Percentiles rank a stretch among this genome's conserved stretches.
Conservation (phyloP, 176 grass and related monocot genomes). For the Sorghum bicolor region Sorghum_bicolor_NCBIv3 NC_012871.2:67656501-67657000, state of each 20-base stretch:
- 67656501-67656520: conserved; percentile 65
- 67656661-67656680: conserved; percentile 48
- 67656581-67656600: conserved; percentile 57
- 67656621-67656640: conserved; percentile 23
- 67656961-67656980: no score
- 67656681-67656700: conserved; percentile 64
- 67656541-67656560: not conserved
- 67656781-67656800: conserved; percentile 34
- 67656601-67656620: conserved; percentile 51
- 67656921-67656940: not conserved
- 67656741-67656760: not conserved
- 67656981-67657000: no score
- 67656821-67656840: conserved; percentile 19
- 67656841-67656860: conserved; percentile 50
- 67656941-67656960: not conserved
- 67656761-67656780: conserved; percentile 36
- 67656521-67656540: conserved; percentile 63
- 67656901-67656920: not conserved
- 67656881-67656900: conserved; percentile 22
- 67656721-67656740: not conserved
- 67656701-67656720: conserved; percentile 17
- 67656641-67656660: conserved; percentile 5
- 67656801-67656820: conserved; percentile 37
- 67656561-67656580: conserved; percentile 18
- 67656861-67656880: conserved; percentile 51